phyloP scores from a whole-genome alignment of 805 yeast genomes.

The Ogataea pignaliae region DNA sequence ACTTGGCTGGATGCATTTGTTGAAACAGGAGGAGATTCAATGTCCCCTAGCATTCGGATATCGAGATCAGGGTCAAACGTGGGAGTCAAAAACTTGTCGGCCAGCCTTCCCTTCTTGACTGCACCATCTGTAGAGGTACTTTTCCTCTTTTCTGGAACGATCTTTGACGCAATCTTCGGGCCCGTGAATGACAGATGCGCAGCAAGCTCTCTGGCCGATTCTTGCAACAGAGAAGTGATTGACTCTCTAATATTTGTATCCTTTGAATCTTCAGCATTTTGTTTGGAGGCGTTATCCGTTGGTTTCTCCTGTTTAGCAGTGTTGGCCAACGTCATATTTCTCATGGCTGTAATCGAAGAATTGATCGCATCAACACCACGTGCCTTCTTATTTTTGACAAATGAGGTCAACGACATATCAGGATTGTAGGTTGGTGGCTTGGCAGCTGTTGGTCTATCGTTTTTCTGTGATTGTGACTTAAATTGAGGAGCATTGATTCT shows the following conservation, averaged over 20 bases:
- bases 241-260: not conserved
- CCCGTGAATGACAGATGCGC: too few relatives aligned
- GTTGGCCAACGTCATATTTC: constrained; percentile 13
- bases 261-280: not conserved
- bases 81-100: not conserved
- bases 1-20: not conserved
- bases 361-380: constrained; percentile 1
- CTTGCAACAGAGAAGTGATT: too few relatives aligned
- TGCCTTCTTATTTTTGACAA: constrained; percentile 8
- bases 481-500: constrained; percentile 12
- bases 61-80: not conserved
- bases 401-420: constrained; percentile 19
- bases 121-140: not conserved
- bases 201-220: too few relatives aligned
- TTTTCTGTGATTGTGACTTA: not conserved
- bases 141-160: constrained; percentile 19
- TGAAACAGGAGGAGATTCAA: not conserved
- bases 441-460: not conserved
- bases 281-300: too few relatives aligned
- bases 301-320: too few relatives aligned
- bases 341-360: constrained; percentile 5
- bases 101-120: not conserved
- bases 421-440: constrained; percentile 18
- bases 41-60: not conserved
- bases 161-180: not conserved